phyloP scores from a whole-genome alignment of 106 monocot species.

The Platanthera guangdongensis region DNA sequence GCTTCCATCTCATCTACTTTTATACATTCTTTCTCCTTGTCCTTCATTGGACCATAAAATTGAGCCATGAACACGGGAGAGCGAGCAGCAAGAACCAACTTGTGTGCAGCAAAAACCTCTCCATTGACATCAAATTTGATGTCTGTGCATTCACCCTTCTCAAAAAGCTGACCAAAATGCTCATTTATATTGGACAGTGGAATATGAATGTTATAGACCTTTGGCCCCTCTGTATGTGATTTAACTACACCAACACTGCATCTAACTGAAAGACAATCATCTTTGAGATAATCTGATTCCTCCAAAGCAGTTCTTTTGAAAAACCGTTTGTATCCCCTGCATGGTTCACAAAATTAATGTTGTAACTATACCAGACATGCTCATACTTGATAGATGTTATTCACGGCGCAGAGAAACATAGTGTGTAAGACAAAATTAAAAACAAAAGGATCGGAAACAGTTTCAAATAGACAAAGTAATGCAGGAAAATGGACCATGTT shows the following conservation, averaged over 20 bases:
- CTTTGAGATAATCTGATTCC: conserved; percentile 39
- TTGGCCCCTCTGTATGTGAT: conserved; percentile 84
- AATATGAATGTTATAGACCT: conserved; percentile 51
- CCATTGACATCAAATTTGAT: conserved; percentile 74
- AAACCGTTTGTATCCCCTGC: conserved; percentile 40
- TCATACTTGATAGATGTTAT: not conserved
- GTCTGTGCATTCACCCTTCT: conserved; percentile 53
- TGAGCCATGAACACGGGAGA: conserved; percentile 96
- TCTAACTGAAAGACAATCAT: conserved; percentile 33
- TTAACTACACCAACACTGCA: conserved; percentile 44
- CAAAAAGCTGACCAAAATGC: conserved; percentile 70
- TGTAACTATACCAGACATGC: not conserved
- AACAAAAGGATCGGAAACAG: not conserved
- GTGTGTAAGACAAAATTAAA: not conserved
- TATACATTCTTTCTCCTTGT: conserved; percentile 47
- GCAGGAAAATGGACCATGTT: not conserved
- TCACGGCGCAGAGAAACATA: not conserved
- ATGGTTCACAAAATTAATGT: conserved; percentile 11
- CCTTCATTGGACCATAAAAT: conserved; percentile 93
- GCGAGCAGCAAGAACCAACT: conserved; percentile 68
- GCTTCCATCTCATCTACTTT: conserved; percentile 79
- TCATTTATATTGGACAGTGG: conserved; percentile 67
- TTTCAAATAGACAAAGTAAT: not conserved
- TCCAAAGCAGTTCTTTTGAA: conserved; percentile 25
- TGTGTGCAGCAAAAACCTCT: conserved; percentile 73